Evolutionary conservation across 2,329 filamentous ascomycete genomes (phyloP), one percentile per base, ranked within the genome.

Genomic region (Fusarium sacchari): DNA sequence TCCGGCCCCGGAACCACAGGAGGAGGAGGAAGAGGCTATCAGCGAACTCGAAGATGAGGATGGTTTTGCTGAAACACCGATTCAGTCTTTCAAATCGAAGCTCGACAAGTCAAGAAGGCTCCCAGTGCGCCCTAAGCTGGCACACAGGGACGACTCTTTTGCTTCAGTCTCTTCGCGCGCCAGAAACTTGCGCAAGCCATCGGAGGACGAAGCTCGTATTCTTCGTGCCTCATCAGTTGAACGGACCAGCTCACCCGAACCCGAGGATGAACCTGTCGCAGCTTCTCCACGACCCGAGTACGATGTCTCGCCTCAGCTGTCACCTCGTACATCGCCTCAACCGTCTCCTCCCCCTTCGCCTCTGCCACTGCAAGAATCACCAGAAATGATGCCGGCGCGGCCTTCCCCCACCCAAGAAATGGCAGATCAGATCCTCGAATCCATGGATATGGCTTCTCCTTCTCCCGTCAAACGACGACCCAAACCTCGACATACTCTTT

Each of bases 371-470:
- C 53, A 72, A 6, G 47, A 65, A 4, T 62, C 53, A 1, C 73
- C 66, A 40, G 65, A 71, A 26, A 28, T 34, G n/a, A 65, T 69
- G 13, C 20, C 75, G 69, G 46, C 67, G 14, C 58, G 60, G 3
- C 52, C 69, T 4, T 77, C 75, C 7, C 71, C 75, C 1, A 86
- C 85, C 0, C 86, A 89, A 62, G 82, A 83, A n/a, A 77, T 87
- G 68, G 88, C 88, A 2, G 87, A 91, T 64, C 82, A 87, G 44
- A 91, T 91, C 46, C 79, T 91, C 9, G 85, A 86, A 18, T 88
- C 87, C 0, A 87, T 91, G 79, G 82, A 86, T 30, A 84, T 85
- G 50, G 83, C 85, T 1, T 90, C 89, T 4, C 89, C 89, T 0
- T 91, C 90, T 0, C 90, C 90, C 0, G 79, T 83, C 47, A 91